Evolutionary conservation across 2,329 filamentous ascomycete species (phyloP).

Genomic region (Rhytidhysteron rufulum): DNA sequence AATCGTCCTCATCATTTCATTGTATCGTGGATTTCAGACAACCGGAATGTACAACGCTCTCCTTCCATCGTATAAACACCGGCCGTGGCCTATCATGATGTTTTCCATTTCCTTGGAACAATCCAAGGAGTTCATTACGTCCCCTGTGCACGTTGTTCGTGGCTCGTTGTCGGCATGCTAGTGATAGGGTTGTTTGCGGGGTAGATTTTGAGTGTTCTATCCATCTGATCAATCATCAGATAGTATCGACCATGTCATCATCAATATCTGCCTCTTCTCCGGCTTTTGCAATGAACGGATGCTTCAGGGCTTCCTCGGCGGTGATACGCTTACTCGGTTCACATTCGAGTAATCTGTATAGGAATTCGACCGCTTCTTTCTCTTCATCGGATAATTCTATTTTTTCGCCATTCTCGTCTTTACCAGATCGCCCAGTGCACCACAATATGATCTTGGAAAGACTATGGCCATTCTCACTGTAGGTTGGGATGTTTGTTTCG

Average conservation of each 20-base stretch:
- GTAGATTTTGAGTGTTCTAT: too few relatives aligned
- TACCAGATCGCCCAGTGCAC: conserved; percentile 76
- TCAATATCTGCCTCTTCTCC: conserved; percentile 27
- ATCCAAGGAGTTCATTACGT: too few relatives aligned
- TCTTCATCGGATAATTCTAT: conserved; percentile 53
- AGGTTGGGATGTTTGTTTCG: conserved; percentile 87
- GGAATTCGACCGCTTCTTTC: conserved; percentile 67
- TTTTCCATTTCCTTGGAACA: too few relatives aligned
- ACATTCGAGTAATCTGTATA: conserved; percentile 69
- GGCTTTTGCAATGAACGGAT: conserved; percentile 59
- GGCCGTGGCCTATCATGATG: too few relatives aligned
- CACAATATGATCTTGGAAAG: conserved; percentile 94
- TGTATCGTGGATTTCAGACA: too few relatives aligned
- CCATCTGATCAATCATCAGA: conserved; percentile 9
- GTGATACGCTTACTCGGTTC: conserved; percentile 72
- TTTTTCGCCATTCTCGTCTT: conserved; percentile 47
- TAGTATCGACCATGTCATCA: conserved; percentile 30
- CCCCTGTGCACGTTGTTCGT: too few relatives aligned
- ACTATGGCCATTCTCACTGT: conserved; percentile 78
- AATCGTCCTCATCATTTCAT: too few relatives aligned
- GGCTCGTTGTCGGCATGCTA: too few relatives aligned
- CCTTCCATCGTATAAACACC: too few relatives aligned
- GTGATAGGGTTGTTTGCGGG: too few relatives aligned
- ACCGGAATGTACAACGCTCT: too few relatives aligned
- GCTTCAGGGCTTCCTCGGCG: conserved; percentile 67